These are phyloP conservation scores for Sindora glabra DNA, from an alignment of 306 rosid species.

Conservation along the genomic window DNA sequence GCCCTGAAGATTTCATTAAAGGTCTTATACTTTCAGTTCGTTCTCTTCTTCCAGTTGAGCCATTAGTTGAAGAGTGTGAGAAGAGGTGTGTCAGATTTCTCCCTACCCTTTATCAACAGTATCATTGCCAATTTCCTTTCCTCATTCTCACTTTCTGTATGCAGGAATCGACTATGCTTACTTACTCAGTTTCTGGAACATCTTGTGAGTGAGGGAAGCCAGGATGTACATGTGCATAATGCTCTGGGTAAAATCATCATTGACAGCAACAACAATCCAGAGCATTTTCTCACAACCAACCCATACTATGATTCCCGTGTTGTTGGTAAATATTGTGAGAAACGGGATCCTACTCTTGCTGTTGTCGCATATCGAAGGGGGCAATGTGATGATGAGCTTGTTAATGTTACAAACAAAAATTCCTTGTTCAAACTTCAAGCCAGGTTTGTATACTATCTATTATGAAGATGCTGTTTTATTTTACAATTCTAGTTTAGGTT, in stretches of 20 bases:
- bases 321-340: slow-evolving; percentile 95
- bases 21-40: slow-evolving; percentile 95
- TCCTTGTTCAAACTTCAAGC: slow-evolving; percentile 93
- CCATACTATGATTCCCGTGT: slow-evolving; percentile 96
- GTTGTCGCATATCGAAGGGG: slow-evolving; percentile 97
- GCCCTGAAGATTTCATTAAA: slow-evolving; percentile 95
- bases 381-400: slow-evolving; percentile 91
- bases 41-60: slow-evolving; percentile 96
- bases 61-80: slow-evolving; percentile 94
- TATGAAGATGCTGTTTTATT: background rate
- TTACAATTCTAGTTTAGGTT: background rate
- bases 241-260: slow-evolving; percentile 93
- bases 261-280: slow-evolving; percentile 95
- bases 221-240: slow-evolving; percentile 94
- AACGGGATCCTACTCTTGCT: slow-evolving; percentile 93
- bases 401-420: slow-evolving; percentile 82
- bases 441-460: slow-evolving; percentile 42
- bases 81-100: slow-evolving; percentile 54
- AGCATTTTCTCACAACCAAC: slow-evolving; percentile 93
- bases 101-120: slow-evolving; percentile 5
- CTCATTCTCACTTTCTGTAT: slow-evolving; percentile 12
- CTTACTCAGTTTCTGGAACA: slow-evolving; percentile 96
- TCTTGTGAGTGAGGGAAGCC: slow-evolving; percentile 99
- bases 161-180: slow-evolving; percentile 88
- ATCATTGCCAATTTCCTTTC: background rate